These are phyloP conservation scores for Paradendryphiella salina DNA, from an alignment of 2,329 filamentous ascomycete genomes.

Conservation along the genomic window DNA sequence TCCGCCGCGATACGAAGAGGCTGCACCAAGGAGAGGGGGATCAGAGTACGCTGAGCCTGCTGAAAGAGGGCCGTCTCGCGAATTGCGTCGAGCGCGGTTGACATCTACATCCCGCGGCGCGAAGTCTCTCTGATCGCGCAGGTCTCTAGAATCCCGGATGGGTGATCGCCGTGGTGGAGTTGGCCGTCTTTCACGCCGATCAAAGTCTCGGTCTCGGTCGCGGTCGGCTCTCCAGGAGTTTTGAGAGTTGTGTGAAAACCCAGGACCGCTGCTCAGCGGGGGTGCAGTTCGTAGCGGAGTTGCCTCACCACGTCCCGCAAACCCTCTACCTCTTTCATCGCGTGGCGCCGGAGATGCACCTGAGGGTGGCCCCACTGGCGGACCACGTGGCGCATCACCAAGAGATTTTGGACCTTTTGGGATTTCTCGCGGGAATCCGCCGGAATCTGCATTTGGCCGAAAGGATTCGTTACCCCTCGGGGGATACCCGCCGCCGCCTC, in stretches of 20 bases:
- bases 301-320: conserved; percentile 63
- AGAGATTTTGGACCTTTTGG: conserved; percentile 81
- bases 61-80: conserved; percentile 72
- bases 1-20: conserved; percentile 57
- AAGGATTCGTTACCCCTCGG: conserved; percentile 49
- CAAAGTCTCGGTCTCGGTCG: conserved; percentile 55
- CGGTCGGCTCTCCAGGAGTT: conserved; percentile 55
- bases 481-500: conserved; percentile 58
- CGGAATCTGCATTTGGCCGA: conserved; percentile 36
- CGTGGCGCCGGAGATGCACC: conserved; percentile 56
- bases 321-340: conserved; percentile 61
- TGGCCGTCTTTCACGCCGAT: conserved; percentile 62
- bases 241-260: conserved; percentile 51
- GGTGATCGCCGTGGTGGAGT: conserved; percentile 69
- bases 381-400: conserved; percentile 61
- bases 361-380: conserved; percentile 37
- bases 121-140: conserved; percentile 65
- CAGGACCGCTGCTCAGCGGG: conserved; percentile 47
- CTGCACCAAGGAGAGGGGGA: conserved; percentile 58
- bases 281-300: conserved; percentile 61
- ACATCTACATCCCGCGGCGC: conserved; percentile 66
- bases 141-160: conserved; percentile 58
- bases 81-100: conserved; percentile 68
- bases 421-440: conserved; percentile 58
- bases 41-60: conserved; percentile 73